Evolutionary conservation across 805 yeast genomes (phyloP).

Genomic region (Hanseniaspora hatyaiensis): DNA sequence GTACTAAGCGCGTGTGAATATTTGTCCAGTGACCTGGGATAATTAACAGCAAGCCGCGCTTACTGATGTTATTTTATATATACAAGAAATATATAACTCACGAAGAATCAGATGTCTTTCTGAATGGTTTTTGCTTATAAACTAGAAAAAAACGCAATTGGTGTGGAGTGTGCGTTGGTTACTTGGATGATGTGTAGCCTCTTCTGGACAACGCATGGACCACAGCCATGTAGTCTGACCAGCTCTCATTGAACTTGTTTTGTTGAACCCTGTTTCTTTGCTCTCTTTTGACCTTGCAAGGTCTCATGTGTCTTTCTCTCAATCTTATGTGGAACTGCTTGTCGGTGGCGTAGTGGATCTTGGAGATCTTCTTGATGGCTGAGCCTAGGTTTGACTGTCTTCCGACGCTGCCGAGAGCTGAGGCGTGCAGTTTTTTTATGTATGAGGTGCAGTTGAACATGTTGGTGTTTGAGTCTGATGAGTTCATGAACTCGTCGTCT

Average conservation of each 20-base stretch:
- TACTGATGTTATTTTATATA: no score
- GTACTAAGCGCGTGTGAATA: conserved; percentile 23
- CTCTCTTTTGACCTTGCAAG: conserved; percentile 12
- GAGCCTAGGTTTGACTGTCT: not conserved
- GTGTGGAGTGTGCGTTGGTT: no score
- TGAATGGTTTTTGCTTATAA: no score
- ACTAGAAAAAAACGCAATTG: no score
- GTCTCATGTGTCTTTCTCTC: conserved; percentile 15
- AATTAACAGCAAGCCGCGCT: no score
- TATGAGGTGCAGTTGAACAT: not conserved
- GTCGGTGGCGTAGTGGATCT: not conserved
- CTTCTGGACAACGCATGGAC: conserved; percentile 14
- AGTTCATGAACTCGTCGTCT: not conserved
- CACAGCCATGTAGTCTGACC: conserved; percentile 11
- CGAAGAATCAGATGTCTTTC: no score
- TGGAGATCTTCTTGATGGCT: not conserved
- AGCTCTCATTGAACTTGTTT: conserved; percentile 4
- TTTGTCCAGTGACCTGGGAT: no score
- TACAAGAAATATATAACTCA: no score
- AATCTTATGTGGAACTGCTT: not conserved
- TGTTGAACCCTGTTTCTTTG: not conserved
- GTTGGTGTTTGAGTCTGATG: not conserved
- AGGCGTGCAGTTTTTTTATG: not conserved
- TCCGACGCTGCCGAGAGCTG: not conserved
- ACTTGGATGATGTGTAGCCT: no score